These are phyloP conservation scores for Elymus sibiricus DNA, from an alignment of 176 grass and related monocot species.

Conservation along the genomic window DNA sequence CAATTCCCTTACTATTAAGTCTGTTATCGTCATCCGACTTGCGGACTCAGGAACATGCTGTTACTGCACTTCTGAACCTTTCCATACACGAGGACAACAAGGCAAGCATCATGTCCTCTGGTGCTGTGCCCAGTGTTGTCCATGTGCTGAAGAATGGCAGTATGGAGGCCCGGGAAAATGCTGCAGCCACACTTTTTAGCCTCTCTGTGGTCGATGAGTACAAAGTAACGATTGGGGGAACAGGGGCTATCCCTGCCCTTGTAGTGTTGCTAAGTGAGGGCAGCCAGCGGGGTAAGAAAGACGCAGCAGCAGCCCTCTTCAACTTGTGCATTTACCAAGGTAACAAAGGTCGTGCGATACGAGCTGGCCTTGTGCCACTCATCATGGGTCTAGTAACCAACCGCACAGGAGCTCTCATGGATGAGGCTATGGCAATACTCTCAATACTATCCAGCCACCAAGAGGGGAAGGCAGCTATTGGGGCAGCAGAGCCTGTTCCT, in stretches of 20 bases:
- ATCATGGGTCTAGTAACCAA: slow-evolving; percentile 81
- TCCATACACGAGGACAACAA: slow-evolving; percentile 94
- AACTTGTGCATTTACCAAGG: slow-evolving; percentile 96
- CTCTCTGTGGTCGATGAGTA: slow-evolving; percentile 86
- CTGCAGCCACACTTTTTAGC: slow-evolving; percentile 91
- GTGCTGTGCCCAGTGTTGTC: slow-evolving; percentile 72
- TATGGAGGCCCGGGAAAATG: slow-evolving; percentile 95
- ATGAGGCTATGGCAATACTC: slow-evolving; percentile 85
- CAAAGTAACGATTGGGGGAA: slow-evolving; percentile 78
- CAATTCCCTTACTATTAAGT: slow-evolving; percentile 65
- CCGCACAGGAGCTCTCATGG: slow-evolving; percentile 55
- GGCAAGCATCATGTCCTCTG: slow-evolving; percentile 61
- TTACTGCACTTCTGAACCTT: slow-evolving; percentile 86
- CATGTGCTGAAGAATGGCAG: slow-evolving; percentile 86
- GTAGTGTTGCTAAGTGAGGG: slow-evolving; percentile 81
- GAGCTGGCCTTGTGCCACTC: slow-evolving; percentile 75
- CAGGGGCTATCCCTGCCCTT: slow-evolving; percentile 77
- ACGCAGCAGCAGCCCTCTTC: slow-evolving; percentile 92
- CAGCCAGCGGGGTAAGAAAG: slow-evolving; percentile 83
- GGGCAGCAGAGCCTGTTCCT: slow-evolving; percentile 65
- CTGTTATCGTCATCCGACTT: slow-evolving; percentile 55
- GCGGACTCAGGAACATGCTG: slow-evolving; percentile 84
- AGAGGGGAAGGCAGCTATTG: slow-evolving; percentile 72
- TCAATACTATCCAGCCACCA: slow-evolving; percentile 82
- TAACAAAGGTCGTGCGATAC: slow-evolving; percentile 78